Evolutionary conservation across 2,329 filamentous ascomycete genomes (phyloP).

Genomic region (Cordyceps fumosorosea): DNA sequence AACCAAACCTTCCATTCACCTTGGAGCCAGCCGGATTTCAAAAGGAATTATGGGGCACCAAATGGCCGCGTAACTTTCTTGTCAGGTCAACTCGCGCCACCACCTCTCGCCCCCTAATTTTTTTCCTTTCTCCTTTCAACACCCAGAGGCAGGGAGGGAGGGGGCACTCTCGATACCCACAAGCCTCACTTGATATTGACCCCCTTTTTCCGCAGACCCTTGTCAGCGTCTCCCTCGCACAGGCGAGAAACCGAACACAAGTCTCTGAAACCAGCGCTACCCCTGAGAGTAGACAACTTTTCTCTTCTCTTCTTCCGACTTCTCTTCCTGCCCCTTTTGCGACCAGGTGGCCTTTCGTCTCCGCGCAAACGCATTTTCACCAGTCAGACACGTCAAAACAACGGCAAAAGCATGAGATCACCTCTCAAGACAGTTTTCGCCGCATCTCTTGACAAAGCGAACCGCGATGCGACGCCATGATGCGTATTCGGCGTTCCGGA

Average conservation of each 20-base stretch:
- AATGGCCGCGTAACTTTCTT: slow-evolving; percentile 11
- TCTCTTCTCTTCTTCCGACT: neutral
- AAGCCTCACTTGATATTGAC: slow-evolving; percentile 21
- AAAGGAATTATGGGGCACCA: slow-evolving; percentile 12
- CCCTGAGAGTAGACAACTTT: neutral
- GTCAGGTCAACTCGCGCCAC: slow-evolving; percentile 5
- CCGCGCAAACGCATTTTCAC: neutral
- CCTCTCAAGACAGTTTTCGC: neutral
- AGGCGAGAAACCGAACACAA: slow-evolving; percentile 13
- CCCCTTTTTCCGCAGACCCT: slow-evolving; percentile 15
- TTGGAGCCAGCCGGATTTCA: neutral
- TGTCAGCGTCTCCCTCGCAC: slow-evolving; percentile 17
- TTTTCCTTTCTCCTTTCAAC: neutral
- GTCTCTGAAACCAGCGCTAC: slow-evolving; percentile 17
- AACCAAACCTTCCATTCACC: neutral
- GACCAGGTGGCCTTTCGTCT: slow-evolving; percentile 3
- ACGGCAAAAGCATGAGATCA: neutral
- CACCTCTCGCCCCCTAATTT: slow-evolving; percentile 3
- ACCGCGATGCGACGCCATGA: neutral
- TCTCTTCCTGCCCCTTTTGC: too few relatives aligned
- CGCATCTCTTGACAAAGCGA: neutral
- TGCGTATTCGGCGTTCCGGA: neutral
- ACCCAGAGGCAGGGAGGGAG: neutral
- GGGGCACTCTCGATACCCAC: slow-evolving; percentile 13
- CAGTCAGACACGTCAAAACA: neutral